A percentile compares a stretch with the other conserved stretches of the same genome.
Conservation (phyloP, 2,329 filamentous ascomycete species). For the Ceratocystis alfenasii region DNA sequence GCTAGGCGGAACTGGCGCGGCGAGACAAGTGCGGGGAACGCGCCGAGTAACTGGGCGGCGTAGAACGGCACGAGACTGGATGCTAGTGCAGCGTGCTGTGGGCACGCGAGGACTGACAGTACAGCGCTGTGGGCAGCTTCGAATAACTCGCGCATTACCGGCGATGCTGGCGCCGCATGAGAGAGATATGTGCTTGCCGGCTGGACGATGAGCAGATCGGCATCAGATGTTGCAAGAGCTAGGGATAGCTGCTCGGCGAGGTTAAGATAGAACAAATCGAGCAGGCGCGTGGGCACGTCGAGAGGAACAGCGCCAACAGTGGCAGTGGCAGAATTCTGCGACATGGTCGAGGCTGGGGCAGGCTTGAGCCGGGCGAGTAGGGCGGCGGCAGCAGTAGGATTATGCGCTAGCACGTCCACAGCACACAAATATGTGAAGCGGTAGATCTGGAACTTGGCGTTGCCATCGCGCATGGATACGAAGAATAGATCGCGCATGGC, state of each 20-base stretch:
- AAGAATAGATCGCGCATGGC: conserved; percentile 64
- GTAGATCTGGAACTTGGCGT: conserved; percentile 68
- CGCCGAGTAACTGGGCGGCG: conserved; percentile 64
- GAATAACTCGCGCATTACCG: conserved; percentile 51
- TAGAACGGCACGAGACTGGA: conserved; percentile 68
- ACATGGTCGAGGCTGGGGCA: conserved; percentile 39
- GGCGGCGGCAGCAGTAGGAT: conserved; percentile 50
- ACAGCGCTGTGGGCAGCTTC: conserved; percentile 78
- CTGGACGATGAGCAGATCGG: conserved; percentile 60
- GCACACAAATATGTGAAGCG: conserved; percentile 71
- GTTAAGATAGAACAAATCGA: conserved; percentile 85
- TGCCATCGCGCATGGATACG: conserved; percentile 61
- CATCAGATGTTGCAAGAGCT: conserved; percentile 51
- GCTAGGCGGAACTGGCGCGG: conserved; percentile 78
- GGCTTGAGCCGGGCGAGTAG: conserved; percentile 54
- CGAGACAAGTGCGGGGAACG: conserved; percentile 68
- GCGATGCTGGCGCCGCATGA: conserved; percentile 34
- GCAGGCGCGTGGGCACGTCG: conserved; percentile 43
- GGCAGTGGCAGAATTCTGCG: not conserved
- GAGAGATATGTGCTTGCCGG: conserved; percentile 64
- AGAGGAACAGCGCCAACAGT: conserved; percentile 22
- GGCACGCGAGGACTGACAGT: conserved; percentile 67
- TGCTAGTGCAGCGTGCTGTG: conserved; percentile 61
- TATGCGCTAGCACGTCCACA: conserved; percentile 68
- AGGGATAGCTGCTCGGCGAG: conserved; percentile 72